Evolutionary conservation across 352 stramenopile genomes (phyloP).

Genomic region (Blastocystis sp.): DNA sequence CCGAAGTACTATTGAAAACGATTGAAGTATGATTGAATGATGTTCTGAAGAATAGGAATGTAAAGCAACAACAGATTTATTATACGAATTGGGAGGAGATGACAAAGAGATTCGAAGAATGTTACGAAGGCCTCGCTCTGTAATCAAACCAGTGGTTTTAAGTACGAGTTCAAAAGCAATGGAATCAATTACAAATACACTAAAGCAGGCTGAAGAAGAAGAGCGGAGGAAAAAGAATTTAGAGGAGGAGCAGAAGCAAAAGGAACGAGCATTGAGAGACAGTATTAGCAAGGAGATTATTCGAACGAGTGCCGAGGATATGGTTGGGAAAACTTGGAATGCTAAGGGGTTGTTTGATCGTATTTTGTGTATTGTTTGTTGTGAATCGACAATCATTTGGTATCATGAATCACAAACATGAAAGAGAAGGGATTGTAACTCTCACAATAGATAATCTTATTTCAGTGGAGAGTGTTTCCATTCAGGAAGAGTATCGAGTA

Average conservation of each 20-base stretch:
- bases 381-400: not conserved
- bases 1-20: not conserved
- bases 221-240: conserved; percentile 5
- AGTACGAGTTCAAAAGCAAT: not conserved
- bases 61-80: not conserved
- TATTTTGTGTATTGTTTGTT: conserved; percentile 16
- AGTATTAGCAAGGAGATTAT: conserved; percentile 48
- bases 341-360: conserved; percentile 39
- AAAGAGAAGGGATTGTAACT: conserved; percentile 33
- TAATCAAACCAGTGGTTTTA: not conserved
- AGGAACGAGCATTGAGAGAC: conserved; percentile 7
- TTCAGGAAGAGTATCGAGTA: conserved; percentile 41
- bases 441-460: conserved; percentile 3
- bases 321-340: conserved; percentile 45
- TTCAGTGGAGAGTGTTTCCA: conserved; percentile 4
- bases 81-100: not conserved
- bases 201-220: conserved; percentile 3
- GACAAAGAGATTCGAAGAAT: not conserved
- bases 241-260: conserved; percentile 11
- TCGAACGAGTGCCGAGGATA: conserved; percentile 14
- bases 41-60: not conserved
- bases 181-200: conserved; percentile 7
- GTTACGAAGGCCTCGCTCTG: not conserved
- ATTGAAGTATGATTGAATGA: not conserved
- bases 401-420: conserved; percentile 9